phyloP scores from a whole-genome alignment of 257 asterid species.

The Gentiana dahurica region DNA sequence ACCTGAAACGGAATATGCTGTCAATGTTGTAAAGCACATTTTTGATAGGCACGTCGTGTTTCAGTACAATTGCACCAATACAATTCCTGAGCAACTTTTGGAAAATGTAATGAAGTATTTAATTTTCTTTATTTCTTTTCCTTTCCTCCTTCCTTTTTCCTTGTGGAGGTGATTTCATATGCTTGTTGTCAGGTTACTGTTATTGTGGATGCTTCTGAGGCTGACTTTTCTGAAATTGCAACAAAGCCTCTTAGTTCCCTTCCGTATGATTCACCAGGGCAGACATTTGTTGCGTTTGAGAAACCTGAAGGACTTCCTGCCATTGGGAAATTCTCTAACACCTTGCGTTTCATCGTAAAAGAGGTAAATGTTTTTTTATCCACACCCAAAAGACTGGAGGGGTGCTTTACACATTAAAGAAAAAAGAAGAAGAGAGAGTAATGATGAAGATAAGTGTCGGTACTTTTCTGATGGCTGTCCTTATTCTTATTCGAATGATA shows the following conservation, averaged over 20 bases:
- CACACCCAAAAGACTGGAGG: neutral
- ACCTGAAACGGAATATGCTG: conserved; percentile 98
- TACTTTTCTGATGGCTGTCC: neutral
- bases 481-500: neutral
- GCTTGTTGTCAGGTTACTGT: conserved; percentile 62
- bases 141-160: neutral
- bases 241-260: conserved; percentile 67
- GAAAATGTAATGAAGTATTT: conserved; percentile 51
- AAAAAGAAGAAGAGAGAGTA: no score
- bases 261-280: conserved; percentile 86
- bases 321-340: conserved; percentile 79
- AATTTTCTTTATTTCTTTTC: conserved; percentile 1
- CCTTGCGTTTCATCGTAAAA: conserved; percentile 71
- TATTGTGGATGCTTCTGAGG: conserved; percentile 92
- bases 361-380: conserved; percentile 44
- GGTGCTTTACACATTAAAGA: no score
- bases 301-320: conserved; percentile 88
- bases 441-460: no score
- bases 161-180: conserved; percentile 4
- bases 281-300: conserved; percentile 91
- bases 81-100: conserved; percentile 86
- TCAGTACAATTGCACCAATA: conserved; percentile 96
- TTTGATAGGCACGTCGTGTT: conserved; percentile 78
- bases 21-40: conserved; percentile 92
- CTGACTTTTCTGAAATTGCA: conserved; percentile 86